Evolutionary conservation across 2,329 filamentous ascomycete species (phyloP), one percentile per base, ranked within the genome.

Genomic region (Elsinoe necatrix): DNA sequence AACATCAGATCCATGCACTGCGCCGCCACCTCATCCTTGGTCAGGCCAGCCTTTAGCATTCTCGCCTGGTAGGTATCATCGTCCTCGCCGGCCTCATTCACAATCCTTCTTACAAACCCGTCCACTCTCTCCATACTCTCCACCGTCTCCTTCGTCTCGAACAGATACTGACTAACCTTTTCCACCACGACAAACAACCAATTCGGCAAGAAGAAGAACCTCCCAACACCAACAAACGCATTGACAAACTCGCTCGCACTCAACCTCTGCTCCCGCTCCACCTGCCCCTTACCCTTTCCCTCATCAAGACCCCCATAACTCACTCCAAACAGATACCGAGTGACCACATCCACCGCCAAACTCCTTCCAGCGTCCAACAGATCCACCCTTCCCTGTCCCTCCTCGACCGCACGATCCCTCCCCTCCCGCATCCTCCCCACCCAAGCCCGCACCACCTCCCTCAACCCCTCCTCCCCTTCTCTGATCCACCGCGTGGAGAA

Each of bases 1-100:
- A 80, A 81, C 23, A 77, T 72, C 2, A 81, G 64, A 61, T 80
- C 79, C 61, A 80, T 79, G 60, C 76, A 73, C 61, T 81, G 77
- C 0, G 75, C 72, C 41, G 70, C 72, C 5, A 75, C 70, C 62
- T 81, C 77, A 3, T 68, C 62, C 8, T 63, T 62, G 2, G 70
- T 69, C 25, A 80, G 65, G 0, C 75, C 74, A 6, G 71, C 66
- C 41, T 71, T 70, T 18, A 79, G 63, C 34, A 81, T 65, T 3
- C 77, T 71, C 2, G 71, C 73, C 34, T 77, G 77, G 59, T 78
- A 81, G 4, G 71, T 79, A 4, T 66, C 67, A 41, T 72, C 70
- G 6, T 68, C 68, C 21, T 64, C 63, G 5, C 59, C 57, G 6
- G 69, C 68, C 14, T 65, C 63, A 5, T 68, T 61, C 1, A 77